Evolutionary conservation across 116 monocot genomes (phyloP).

Genomic region (Iris pallida): DNA sequence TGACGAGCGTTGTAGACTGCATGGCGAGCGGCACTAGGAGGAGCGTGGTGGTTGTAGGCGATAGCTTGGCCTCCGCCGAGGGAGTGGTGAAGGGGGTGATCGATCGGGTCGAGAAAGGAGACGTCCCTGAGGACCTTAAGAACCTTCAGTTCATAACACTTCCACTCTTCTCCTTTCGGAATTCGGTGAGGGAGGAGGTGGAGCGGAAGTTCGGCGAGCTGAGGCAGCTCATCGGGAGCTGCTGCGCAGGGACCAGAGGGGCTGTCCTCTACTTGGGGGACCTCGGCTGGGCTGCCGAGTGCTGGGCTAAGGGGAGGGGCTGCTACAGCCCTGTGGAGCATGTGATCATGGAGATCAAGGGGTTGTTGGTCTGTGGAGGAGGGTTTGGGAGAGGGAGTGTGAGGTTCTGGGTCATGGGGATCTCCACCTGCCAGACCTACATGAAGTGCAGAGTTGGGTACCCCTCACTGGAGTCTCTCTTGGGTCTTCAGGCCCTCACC

Average conservation of each 20-base stretch:
- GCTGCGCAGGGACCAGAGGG: conserved; percentile 42
- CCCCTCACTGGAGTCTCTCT: conserved; percentile 66
- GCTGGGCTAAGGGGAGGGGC: conserved; percentile 22
- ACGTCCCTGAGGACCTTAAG: conserved; percentile 47
- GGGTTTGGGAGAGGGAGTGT: conserved; percentile 11
- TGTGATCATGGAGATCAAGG: conserved; percentile 73
- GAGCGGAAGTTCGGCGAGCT: conserved; percentile 67
- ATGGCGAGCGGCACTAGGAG: conserved; percentile 36
- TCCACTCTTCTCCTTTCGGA: conserved; percentile 26
- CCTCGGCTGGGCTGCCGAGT: conserved; percentile 75
- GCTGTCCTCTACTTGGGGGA: conserved; percentile 76
- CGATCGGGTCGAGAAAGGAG: conserved; percentile 49
- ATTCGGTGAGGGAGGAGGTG: conserved; percentile 28
- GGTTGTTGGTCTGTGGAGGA: conserved; percentile 31
- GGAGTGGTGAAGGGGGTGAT: conserved; percentile 56
- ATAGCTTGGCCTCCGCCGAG: conserved; percentile 47
- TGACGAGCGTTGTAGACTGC: conserved; percentile 39
- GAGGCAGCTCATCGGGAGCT: conserved; percentile 42
- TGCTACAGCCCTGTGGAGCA: conserved; percentile 85
- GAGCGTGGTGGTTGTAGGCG: conserved; percentile 70
- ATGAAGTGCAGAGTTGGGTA: conserved; percentile 65
- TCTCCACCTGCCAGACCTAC: conserved; percentile 70
- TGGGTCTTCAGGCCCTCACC: conserved; percentile 67
- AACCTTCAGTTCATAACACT: conserved; percentile 61
- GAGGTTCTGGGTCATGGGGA: conserved; percentile 79